Evolutionary conservation across 2,329 filamentous ascomycete species (phyloP).

Genomic region (Cadophora malorum): DNA sequence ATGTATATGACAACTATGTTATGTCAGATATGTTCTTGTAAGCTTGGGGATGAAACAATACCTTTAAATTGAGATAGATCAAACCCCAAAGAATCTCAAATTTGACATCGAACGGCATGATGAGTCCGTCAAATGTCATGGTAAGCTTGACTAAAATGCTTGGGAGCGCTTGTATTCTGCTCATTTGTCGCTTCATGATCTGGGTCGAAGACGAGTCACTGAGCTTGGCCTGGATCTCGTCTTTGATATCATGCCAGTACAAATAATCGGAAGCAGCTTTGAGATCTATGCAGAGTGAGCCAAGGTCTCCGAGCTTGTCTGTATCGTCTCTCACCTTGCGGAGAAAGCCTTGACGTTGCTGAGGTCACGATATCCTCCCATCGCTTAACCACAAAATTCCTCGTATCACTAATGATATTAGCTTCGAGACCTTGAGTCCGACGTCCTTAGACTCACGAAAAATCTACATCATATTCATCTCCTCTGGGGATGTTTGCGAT

Average conservation of each 20-base stretch:
- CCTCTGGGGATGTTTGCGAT: slow-evolving; percentile 10
- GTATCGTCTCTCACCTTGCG: slow-evolving; percentile 19
- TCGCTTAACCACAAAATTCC: slow-evolving; percentile 26
- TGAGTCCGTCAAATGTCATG: slow-evolving; percentile 16
- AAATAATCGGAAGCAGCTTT: slow-evolving; percentile 13
- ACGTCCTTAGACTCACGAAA: slow-evolving; percentile 24
- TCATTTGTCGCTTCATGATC: slow-evolving; percentile 23
- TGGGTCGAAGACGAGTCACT: slow-evolving; percentile 20
- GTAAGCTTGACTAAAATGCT: slow-evolving; percentile 26
- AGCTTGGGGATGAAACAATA: not conserved
- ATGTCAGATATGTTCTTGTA: not conserved
- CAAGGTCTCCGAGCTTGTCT: not conserved
- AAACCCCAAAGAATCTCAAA: slow-evolving; percentile 33
- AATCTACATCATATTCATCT: slow-evolving; percentile 34
- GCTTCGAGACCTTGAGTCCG: not conserved
- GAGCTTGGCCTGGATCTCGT: slow-evolving; percentile 23
- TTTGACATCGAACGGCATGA: slow-evolving; percentile 24
- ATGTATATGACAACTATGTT: slow-evolving; percentile 27
- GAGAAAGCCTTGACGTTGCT: slow-evolving; percentile 23
- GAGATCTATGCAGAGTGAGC: slow-evolving; percentile 13
- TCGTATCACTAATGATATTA: slow-evolving; percentile 30
- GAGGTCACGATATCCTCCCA: slow-evolving; percentile 28
- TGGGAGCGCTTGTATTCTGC: slow-evolving; percentile 27
- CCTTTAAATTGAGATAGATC: slow-evolving; percentile 33
- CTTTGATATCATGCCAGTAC: slow-evolving; percentile 31